phyloP scores from a whole-genome alignment of 1,284 basidiomycete genomes.

The Tilletia walkeri region DNA sequence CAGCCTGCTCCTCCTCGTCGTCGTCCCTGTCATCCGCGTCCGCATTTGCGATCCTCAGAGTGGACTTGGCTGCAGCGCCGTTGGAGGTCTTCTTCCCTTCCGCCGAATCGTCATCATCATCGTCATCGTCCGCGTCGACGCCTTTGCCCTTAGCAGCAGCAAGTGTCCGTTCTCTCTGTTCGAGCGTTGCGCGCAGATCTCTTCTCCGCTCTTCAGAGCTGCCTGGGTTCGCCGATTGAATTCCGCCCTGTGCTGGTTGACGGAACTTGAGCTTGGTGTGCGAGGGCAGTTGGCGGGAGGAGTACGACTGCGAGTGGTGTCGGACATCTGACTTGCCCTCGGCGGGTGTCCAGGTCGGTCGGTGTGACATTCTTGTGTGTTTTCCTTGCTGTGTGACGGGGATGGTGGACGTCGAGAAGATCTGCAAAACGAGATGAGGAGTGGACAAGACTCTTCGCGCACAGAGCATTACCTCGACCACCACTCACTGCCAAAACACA shows the following conservation, averaged over 20 bases:
- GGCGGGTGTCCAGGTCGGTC: constrained; percentile 52
- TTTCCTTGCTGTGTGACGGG: constrained; percentile 20
- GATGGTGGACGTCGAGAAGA: constrained; percentile 13
- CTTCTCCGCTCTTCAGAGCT: constrained; percentile 16
- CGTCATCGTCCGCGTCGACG: constrained; percentile 24
- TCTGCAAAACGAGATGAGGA: too few relatives aligned
- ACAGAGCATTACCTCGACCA: background rate
- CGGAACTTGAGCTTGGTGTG: constrained; percentile 53
- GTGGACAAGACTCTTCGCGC: background rate
- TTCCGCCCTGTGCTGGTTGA: constrained; percentile 28
- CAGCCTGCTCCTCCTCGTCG: constrained; percentile 23
- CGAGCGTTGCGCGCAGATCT: constrained; percentile 47
- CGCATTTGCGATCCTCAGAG: constrained; percentile 5
- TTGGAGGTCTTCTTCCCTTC: constrained; percentile 21
- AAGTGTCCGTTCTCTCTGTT: constrained; percentile 36
- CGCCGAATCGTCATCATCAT: constrained; percentile 24
- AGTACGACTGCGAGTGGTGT: constrained; percentile 32
- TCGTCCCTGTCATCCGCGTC: constrained; percentile 25
- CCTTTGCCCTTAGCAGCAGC: constrained; percentile 20
- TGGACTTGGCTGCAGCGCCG: too few relatives aligned
- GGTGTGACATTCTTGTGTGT: constrained; percentile 31
- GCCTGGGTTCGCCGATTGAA: too few relatives aligned
- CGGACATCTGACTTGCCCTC: constrained; percentile 35
- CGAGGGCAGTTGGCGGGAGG: constrained; percentile 31
- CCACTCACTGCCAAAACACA: too few relatives aligned